Conservation (phyloP, 1,284 basidiomycete species). For the Rhodotorula sp. region DNA sequence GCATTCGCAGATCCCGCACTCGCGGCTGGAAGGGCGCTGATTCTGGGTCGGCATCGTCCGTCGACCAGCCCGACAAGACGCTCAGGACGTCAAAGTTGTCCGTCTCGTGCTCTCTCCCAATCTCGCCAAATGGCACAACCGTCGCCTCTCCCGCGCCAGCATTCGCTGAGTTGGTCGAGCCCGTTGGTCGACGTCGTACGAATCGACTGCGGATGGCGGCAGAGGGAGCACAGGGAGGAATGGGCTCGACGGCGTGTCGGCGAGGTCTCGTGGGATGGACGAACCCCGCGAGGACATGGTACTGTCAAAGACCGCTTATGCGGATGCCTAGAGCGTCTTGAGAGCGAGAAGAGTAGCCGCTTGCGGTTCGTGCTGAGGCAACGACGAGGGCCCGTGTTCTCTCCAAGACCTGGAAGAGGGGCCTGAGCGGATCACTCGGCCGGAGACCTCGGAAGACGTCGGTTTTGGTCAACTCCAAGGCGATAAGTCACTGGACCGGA, state of each 20-base stretch:
- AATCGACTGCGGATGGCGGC: background rate
- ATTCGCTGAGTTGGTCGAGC: too few species aligned
- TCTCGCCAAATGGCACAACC: constrained; percentile 11
- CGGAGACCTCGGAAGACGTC: too few species aligned
- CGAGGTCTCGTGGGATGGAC: background rate
- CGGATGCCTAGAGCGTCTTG: too few species aligned
- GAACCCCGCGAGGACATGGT: constrained; percentile 9
- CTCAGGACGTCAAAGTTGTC: background rate
- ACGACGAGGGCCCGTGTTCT: too few species aligned
- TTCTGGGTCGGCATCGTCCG: background rate
- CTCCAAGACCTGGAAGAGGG: too few species aligned
- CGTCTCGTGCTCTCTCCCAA: constrained; percentile 16
- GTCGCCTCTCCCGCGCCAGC: too few species aligned
- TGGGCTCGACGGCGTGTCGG: background rate
- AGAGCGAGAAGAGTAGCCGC: too few species aligned
- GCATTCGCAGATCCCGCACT: background rate
- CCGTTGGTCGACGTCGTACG: background rate
- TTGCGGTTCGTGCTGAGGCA: too few species aligned
- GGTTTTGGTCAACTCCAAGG: too few species aligned
- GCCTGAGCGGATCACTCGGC: too few species aligned
- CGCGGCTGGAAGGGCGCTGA: background rate
- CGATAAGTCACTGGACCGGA: too few species aligned
- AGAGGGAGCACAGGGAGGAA: constrained; percentile 7
- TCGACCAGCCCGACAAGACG: constrained; percentile 1
- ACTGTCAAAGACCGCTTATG: too few species aligned